Evolutionary conservation across 148 eudicot species (phyloP).

Genomic region (Heliosperma pusillum): DNA sequence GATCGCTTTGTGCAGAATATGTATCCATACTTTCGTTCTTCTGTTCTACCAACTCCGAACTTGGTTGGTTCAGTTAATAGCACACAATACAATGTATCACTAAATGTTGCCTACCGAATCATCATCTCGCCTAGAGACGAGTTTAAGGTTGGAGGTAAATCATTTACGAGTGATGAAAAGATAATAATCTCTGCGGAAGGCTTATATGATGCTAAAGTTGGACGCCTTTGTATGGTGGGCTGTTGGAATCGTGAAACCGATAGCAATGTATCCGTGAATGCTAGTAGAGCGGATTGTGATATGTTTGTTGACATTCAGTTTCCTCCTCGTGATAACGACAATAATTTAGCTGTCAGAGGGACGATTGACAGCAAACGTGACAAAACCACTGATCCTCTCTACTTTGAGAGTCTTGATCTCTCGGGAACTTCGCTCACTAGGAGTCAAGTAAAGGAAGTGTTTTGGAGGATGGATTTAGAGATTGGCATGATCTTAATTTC

Average conservation of each 20-base stretch:
- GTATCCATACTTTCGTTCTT: slow-evolving; percentile 29
- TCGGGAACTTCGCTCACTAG: slow-evolving; percentile 47
- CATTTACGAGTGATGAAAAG: slow-evolving; percentile 18
- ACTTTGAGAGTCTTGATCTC: slow-evolving; percentile 63
- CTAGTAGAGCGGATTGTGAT: slow-evolving; percentile 64
- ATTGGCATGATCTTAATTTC: slow-evolving; percentile 78
- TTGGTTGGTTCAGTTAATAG: slow-evolving; percentile 23
- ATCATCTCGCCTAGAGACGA: slow-evolving; percentile 27
- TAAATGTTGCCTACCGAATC: slow-evolving; percentile 62
- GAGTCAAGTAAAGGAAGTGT: slow-evolving; percentile 42
- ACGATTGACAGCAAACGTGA: slow-evolving; percentile 71
- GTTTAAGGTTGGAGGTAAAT: slow-evolving; percentile 42
- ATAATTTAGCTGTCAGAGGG: slow-evolving; percentile 44
- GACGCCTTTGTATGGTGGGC: slow-evolving; percentile 76
- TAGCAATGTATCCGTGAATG: slow-evolving; percentile 19
- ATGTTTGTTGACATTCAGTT: slow-evolving; percentile 49
- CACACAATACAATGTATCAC: slow-evolving; percentile 13
- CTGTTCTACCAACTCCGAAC: slow-evolving; percentile 18
- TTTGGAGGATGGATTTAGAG: slow-evolving; percentile 93
- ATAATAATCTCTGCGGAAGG: slow-evolving; percentile 81
- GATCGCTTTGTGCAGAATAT: slow-evolving; percentile 36
- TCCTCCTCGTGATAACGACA: slow-evolving; percentile 43
- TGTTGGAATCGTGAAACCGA: slow-evolving; percentile 51
- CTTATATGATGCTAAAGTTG: slow-evolving; percentile 45
- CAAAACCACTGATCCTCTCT: slow-evolving; percentile 47